These are phyloP conservation scores for Mortierella polycephala DNA, from an alignment of 371 early-diverging fungal species.

Conservation along the genomic window DNA sequence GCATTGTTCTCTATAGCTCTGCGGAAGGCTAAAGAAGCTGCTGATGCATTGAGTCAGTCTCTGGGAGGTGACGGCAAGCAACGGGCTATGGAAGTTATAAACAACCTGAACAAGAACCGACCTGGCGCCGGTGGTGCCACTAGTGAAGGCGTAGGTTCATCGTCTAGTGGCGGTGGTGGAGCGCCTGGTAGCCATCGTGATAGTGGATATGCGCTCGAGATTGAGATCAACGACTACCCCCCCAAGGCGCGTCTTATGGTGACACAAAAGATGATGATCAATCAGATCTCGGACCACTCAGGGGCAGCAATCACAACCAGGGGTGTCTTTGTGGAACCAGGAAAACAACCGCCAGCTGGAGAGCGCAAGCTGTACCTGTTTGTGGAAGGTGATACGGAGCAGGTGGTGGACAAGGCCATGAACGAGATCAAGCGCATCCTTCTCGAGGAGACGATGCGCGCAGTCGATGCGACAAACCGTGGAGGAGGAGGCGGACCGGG, in stretches of 20 bases:
- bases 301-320: slow-evolving; percentile 96
- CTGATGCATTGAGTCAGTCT: slow-evolving; percentile 32
- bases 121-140: slow-evolving; percentile 25
- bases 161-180: slow-evolving; percentile 54
- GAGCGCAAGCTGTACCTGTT: slow-evolving; percentile 95
- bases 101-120: slow-evolving; percentile 41
- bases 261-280: slow-evolving; percentile 91
- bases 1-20: slow-evolving; percentile 15
- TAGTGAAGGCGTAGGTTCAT: slow-evolving; percentile 54
- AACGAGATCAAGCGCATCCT: slow-evolving; percentile 92
- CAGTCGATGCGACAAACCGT: slow-evolving; percentile 63
- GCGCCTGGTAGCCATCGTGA: slow-evolving; percentile 54
- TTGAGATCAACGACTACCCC: slow-evolving; percentile 97
- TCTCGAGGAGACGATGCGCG: slow-evolving; percentile 83
- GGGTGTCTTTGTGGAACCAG: slow-evolving; percentile 88
- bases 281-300: slow-evolving; percentile 88
- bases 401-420: slow-evolving; percentile 91
- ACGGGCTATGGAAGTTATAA: slow-evolving; percentile 48
- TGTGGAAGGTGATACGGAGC: slow-evolving; percentile 93
- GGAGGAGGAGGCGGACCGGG: slow-evolving; percentile 38
- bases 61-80: slow-evolving; percentile 52
- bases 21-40: slow-evolving; percentile 43
- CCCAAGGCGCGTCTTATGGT: slow-evolving; percentile 97
- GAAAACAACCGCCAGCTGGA: slow-evolving; percentile 76
- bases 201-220: slow-evolving; percentile 77